Percentiles rank a stretch among this genome's conserved stretches.
These are phyloP conservation scores for Paecilomyces dactylethromorphus DNA, from an alignment of 2,329 filamentous ascomycete species.

Conservation along the genomic window DNA sequence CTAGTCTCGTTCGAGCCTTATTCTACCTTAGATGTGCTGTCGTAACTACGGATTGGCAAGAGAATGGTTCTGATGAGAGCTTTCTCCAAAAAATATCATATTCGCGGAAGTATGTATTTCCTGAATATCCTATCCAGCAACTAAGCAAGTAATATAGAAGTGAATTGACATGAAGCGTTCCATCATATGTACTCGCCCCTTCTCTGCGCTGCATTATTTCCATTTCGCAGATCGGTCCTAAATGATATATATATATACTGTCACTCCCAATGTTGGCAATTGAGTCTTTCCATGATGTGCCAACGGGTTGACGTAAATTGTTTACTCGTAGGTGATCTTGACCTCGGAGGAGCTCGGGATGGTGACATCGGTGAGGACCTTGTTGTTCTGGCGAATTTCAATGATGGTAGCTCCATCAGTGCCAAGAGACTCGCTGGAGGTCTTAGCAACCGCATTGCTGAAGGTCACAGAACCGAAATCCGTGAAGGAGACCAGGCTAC, in stretches of 20 bases:
- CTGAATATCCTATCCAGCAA: background rate
- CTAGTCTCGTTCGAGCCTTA: no score
- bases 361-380: slow-evolving; percentile 24
- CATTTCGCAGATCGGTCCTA: background rate
- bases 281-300: background rate
- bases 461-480: slow-evolving; percentile 43
- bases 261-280: background rate
- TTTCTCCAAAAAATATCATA: no score
- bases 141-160: background rate
- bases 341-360: slow-evolving; percentile 19
- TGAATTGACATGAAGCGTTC: background rate
- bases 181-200: background rate
- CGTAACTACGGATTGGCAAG: no score
- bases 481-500: slow-evolving; percentile 38
- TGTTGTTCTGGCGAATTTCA: slow-evolving; percentile 40
- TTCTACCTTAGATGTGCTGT: no score
- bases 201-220: background rate
- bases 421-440: slow-evolving; percentile 16
- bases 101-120: background rate
- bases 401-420: slow-evolving; percentile 36
- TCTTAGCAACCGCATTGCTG: slow-evolving; percentile 22
- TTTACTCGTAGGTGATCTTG: slow-evolving; percentile 14
- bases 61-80: no score
- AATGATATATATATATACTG: background rate
- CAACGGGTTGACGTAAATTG: no score